phyloP scores from a whole-genome alignment of 2,329 filamentous ascomycete genomes.

The Zasmidium angulare region DNA sequence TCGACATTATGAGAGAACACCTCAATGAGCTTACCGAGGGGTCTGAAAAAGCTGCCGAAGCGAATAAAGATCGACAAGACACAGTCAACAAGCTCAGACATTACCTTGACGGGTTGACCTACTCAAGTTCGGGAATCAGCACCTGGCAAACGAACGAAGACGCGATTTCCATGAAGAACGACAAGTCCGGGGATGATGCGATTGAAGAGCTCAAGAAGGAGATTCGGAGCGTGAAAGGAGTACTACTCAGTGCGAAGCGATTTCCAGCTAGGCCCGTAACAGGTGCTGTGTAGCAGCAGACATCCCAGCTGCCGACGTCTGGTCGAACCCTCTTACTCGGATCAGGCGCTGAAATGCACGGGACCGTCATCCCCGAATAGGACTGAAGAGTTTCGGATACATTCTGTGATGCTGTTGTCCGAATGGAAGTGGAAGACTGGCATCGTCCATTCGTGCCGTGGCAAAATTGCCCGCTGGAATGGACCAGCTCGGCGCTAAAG shows the following conservation, averaged over 20 bases:
- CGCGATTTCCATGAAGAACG: conserved; percentile 33
- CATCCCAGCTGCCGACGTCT: no score
- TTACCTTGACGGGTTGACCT: conserved; percentile 64
- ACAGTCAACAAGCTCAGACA: conserved; percentile 57
- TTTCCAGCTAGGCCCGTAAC: conserved; percentile 46
- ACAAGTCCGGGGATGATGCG: conserved; percentile 58
- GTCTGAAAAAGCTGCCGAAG: conserved; percentile 53
- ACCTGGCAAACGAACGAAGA: conserved; percentile 34
- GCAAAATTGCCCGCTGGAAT: no score
- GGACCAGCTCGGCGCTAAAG: no score
- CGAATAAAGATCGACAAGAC: conserved; percentile 53
- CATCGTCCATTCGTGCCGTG: no score
- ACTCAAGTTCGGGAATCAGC: conserved; percentile 31
- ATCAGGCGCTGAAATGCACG: no score
- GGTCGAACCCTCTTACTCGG: no score
- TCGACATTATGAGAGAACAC: conserved; percentile 54
- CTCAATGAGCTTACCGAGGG: conserved; percentile 51
- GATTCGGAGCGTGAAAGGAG: conserved; percentile 76
- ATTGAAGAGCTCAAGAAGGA: conserved; percentile 71
- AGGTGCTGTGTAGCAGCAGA: conserved; percentile 7
- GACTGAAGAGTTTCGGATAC: no score
- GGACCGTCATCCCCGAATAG: no score
- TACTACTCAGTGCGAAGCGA: conserved; percentile 70
- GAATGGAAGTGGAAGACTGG: no score
- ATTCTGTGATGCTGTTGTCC: no score